Evolutionary conservation across 768 basidiomycete genomes (phyloP).

Genomic region (Mrakia hoshinonis): DNA sequence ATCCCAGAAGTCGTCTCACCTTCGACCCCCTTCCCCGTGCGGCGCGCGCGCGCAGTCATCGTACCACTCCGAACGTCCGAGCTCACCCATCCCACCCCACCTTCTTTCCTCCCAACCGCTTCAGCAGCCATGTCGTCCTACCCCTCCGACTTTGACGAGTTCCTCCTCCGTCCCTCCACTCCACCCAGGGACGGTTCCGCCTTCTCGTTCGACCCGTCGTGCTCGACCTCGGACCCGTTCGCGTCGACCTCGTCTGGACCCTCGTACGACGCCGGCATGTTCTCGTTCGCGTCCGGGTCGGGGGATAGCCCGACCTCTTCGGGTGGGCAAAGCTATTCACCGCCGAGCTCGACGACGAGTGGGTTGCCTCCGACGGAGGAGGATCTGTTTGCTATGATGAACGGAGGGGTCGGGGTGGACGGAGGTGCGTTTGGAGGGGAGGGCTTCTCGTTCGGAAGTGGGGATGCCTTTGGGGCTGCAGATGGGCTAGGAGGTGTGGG

Average conservation of each 20-base stretch:
- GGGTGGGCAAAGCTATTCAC: background rate
- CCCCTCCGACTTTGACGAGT: constrained; percentile 5
- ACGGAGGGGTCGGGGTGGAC: background rate
- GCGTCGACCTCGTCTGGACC: background rate
- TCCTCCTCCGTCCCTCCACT: constrained; percentile 5
- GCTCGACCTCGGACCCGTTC: background rate
- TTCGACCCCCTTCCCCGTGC: no score
- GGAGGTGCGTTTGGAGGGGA: background rate
- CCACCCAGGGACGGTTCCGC: background rate
- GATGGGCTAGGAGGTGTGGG: background rate
- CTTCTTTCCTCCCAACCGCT: no score
- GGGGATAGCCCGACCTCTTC: background rate
- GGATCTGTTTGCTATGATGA: constrained; percentile 17
- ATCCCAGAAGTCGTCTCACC: no score
- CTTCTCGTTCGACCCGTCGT: background rate
- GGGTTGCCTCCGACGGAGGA: constrained; percentile 15
- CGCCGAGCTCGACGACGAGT: background rate
- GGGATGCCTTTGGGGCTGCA: background rate
- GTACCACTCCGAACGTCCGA: no score
- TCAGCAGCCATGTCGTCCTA: background rate
- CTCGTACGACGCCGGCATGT: background rate
- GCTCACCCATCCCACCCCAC: no score
- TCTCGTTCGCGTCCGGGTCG: background rate
- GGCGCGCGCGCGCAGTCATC: no score
- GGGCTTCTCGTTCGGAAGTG: background rate